phyloP scores from a whole-genome alignment of 352 stramenopile species.

The Phytophthora macrochlamydospora region DNA sequence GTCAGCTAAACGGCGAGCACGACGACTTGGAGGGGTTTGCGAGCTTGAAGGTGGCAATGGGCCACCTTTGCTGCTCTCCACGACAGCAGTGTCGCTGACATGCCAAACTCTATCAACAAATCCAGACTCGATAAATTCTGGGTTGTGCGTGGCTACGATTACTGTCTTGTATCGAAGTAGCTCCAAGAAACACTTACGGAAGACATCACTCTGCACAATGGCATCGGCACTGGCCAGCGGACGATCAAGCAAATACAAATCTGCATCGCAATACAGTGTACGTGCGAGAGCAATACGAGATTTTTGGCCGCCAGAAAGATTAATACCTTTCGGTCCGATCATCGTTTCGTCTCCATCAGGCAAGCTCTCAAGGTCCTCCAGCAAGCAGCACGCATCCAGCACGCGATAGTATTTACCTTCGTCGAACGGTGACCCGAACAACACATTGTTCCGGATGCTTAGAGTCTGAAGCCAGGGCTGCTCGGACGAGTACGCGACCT shows the following conservation, averaged over 20 bases:
- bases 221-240: constrained; percentile 38
- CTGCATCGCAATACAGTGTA: constrained; percentile 42
- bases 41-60: neutral
- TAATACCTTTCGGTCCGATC: constrained; percentile 38
- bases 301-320: constrained; percentile 42
- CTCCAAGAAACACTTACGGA: constrained; percentile 46
- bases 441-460: constrained; percentile 93
- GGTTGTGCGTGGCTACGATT: constrained; percentile 91
- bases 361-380: constrained; percentile 47
- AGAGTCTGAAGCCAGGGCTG: constrained; percentile 95
- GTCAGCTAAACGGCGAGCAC: constrained; percentile 35
- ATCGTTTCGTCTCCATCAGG: constrained; percentile 39
- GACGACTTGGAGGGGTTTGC: constrained; percentile 15
- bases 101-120: constrained; percentile 45
- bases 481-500: constrained; percentile 81
- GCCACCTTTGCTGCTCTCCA: constrained; percentile 22
- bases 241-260: constrained; percentile 45
- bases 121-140: constrained; percentile 62
- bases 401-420: constrained; percentile 48
- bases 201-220: constrained; percentile 51
- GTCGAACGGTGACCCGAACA: constrained; percentile 84
- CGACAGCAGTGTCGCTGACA: constrained; percentile 27
- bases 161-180: constrained; percentile 54
- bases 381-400: constrained; percentile 53
- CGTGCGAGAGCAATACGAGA: constrained; percentile 41